Evolutionary conservation across 2,329 filamentous ascomycete species (phyloP).

Genomic region (Penicillium sp.): DNA sequence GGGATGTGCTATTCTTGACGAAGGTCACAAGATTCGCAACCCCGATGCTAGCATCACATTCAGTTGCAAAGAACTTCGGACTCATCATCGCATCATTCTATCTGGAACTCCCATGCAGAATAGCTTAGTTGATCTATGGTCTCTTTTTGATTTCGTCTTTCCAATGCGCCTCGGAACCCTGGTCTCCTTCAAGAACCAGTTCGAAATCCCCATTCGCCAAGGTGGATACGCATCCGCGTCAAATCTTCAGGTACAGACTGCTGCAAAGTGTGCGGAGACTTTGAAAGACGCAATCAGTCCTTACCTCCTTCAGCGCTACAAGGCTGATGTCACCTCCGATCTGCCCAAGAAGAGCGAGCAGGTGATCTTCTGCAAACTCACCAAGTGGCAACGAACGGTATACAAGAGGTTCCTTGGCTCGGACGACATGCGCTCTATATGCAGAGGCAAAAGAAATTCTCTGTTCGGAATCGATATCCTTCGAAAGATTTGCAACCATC

Average conservation of each 20-base stretch:
- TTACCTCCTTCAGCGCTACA: conserved; percentile 87
- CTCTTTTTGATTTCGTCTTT: conserved; percentile 94
- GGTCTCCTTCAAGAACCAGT: conserved; percentile 84
- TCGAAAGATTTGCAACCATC: conserved; percentile 96
- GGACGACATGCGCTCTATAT: conserved; percentile 79
- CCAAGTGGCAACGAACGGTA: conserved; percentile 70
- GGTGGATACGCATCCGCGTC: conserved; percentile 95
- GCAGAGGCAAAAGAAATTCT: conserved; percentile 71
- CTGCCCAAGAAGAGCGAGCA: conserved; percentile 94
- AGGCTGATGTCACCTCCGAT: conserved; percentile 89
- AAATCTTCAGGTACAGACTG: conserved; percentile 90
- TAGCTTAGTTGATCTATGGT: conserved; percentile 93
- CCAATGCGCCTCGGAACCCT: conserved; percentile 92
- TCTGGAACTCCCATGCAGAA: conserved; percentile 98
- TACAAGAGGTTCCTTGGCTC: conserved; percentile 81
- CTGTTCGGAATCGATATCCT: conserved; percentile 88
- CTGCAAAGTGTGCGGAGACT: conserved; percentile 88
- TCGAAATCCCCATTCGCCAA: conserved; percentile 88
- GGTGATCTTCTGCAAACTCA: conserved; percentile 93
- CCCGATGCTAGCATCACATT: conserved; percentile 93
- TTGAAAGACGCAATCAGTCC: conserved; percentile 91
- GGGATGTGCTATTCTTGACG: conserved; percentile 91
- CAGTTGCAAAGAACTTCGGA: conserved; percentile 89
- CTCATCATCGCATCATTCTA: conserved; percentile 84
- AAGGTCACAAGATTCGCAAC: conserved; percentile 97